Evolutionary conservation across 768 basidiomycete genomes (phyloP).

Genomic region (Cyclocybe cylindracea): DNA sequence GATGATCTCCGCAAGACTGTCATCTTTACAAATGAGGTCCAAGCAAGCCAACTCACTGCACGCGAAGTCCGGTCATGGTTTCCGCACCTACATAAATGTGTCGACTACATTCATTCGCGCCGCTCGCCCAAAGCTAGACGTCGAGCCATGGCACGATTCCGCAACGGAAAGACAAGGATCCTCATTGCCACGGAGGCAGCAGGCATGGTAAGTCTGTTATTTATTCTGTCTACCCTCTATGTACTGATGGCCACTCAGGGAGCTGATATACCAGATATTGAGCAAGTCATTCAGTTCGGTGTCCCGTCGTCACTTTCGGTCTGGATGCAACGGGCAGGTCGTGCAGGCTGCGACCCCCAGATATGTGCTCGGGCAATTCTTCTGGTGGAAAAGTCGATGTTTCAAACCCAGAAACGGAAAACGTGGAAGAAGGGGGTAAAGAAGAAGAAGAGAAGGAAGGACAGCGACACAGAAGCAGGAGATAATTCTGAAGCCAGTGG

Average conservation of each 20-base stretch:
- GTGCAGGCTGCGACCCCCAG: slow-evolving; percentile 20
- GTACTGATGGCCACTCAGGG: slow-evolving; percentile 20
- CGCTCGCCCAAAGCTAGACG: slow-evolving; percentile 19
- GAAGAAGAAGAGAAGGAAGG: not conserved
- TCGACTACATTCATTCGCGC: slow-evolving; percentile 26
- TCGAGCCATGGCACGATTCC: slow-evolving; percentile 24
- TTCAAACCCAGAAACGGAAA: slow-evolving; percentile 20
- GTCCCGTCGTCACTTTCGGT: slow-evolving; percentile 29
- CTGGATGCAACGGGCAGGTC: slow-evolving; percentile 33
- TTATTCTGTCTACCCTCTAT: no score
- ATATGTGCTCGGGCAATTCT: slow-evolving; percentile 27
- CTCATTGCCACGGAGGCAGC: slow-evolving; percentile 35
- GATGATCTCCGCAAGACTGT: slow-evolving; percentile 21
- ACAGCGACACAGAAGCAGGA: slow-evolving; percentile 22
- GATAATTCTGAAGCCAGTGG: slow-evolving; percentile 22
- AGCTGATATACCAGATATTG: slow-evolving; percentile 36
- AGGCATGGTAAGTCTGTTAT: slow-evolving; percentile 33
- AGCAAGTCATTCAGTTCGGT: slow-evolving; percentile 35
- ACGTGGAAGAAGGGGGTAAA: not conserved
- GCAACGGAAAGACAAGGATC: slow-evolving; percentile 20
- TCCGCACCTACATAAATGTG: slow-evolving; percentile 8
- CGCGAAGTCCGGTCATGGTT: slow-evolving; percentile 15
- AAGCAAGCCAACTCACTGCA: slow-evolving; percentile 13
- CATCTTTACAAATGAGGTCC: slow-evolving; percentile 23
- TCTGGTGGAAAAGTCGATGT: slow-evolving; percentile 27